Conservation (phyloP, 2,329 filamentous ascomycete species). For the Fusarium circinatum region DNA sequence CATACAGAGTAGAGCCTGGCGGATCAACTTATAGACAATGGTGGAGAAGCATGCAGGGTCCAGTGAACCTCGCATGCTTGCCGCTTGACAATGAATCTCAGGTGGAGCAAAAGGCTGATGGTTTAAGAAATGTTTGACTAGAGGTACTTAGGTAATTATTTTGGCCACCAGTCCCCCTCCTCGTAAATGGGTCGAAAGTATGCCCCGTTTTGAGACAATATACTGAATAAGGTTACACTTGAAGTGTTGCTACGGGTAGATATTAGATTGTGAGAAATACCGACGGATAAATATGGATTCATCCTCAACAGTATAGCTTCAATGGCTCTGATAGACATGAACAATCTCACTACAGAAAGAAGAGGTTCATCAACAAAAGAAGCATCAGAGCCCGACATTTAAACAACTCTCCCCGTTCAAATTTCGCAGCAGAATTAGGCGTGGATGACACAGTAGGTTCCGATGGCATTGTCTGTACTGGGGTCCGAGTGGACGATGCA, state of each 20-base stretch:
- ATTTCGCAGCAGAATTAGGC: not conserved
- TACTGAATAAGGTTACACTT: fast-evolving
- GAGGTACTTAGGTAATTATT: no score
- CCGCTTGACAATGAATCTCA: no score
- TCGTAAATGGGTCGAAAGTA: not conserved
- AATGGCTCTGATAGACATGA: fast-evolving
- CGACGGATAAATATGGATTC: not conserved
- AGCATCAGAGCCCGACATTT: not conserved
- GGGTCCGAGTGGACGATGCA: not conserved
- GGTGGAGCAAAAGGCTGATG: not conserved
- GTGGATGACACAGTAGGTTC: not conserved
- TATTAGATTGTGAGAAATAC: fast-evolving
- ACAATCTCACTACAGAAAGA: not conserved
- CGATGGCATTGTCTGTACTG: not conserved
- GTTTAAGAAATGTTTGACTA: no score
- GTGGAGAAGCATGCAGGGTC: not conserved
- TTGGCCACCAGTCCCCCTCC: not conserved
- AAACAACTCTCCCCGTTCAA: fast-evolving
- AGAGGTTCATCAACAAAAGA: not conserved
- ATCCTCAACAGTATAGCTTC: not conserved
- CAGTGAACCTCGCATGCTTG: not conserved
- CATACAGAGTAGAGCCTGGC: not conserved
- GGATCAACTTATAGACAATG: not conserved
- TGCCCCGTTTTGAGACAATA: no score
- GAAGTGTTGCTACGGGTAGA: fast-evolving